Base-by-base conservation (phyloP, 2,329 filamentous ascomycete genomes). In the Fusarium bactridioides region DNA sequence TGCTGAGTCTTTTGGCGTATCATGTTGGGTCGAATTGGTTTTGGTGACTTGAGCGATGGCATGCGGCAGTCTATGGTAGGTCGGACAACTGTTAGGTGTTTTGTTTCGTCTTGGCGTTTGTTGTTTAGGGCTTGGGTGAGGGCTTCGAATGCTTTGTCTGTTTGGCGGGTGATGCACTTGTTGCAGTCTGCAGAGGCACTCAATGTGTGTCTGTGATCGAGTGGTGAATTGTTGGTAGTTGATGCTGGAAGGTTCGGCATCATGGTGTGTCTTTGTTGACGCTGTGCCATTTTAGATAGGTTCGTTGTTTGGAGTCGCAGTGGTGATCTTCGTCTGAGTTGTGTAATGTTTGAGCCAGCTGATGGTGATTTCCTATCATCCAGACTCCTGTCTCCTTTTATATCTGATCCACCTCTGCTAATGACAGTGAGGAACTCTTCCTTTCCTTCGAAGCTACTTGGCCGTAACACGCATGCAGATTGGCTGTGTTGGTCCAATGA, bases 131-230 rank as follows among this genome's bases (percentile, higher is more conserved):
- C 53, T 2, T 65, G 9, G 29, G 53, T 43, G 12, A 70, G 60
- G 3, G 66, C 66, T 9, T 66, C 60, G 21, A 65, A 69, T 13
- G 66, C 60, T 31, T 50, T 45, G 25, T 70, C 67, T 12, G 66
- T 61, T 10, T 69, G 41, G 7, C 13, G 40, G 11, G 43, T 18
- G 5, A 68, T 31, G 31, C 60, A 59, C 19, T 50, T 31, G 4
- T 61, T 37, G 13, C 59, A 65, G 6, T 60, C 53, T 50, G 29
- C n/a, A 3, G 65, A 50, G 6, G 41, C 25, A 29, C 27, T 53
- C 13, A 41, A 21, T 5, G 59, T 33, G 15, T 69, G 65, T 21
- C 31, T 59, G 10, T 64, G 51, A 7, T 48, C 25, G 0, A 41
- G 29, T 0, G 35, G 45, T 10, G 38, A 41, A 10, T 15, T 9